A percentile compares a stretch with the other conserved stretches of the same genome.
Conservation (phyloP, 2,329 filamentous ascomycete genomes). For the Teratosphaeria gauchensis region DNA sequence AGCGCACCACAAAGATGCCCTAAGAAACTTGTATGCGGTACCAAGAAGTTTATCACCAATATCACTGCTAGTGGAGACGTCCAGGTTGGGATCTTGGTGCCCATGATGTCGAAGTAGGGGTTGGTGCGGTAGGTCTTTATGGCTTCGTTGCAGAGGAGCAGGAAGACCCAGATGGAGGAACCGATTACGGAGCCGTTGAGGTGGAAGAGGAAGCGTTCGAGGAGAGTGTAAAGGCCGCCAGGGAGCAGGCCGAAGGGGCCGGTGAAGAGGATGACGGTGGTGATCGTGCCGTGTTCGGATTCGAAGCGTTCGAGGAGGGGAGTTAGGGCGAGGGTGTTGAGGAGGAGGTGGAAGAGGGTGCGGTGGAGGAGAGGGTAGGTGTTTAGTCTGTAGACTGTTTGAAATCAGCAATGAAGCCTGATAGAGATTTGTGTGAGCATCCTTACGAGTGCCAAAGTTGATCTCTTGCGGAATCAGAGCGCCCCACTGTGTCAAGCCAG, state of each 20-base stretch:
- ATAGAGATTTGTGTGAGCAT: neutral
- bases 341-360: slow-evolving; percentile 66
- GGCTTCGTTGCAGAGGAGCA: slow-evolving; percentile 74
- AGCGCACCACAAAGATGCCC: slow-evolving; percentile 78
- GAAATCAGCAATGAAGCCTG: slow-evolving; percentile 1
- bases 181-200: slow-evolving; percentile 69
- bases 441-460: slow-evolving; percentile 58
- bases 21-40: slow-evolving; percentile 73
- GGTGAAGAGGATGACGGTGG: slow-evolving; percentile 76
- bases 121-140: slow-evolving; percentile 76
- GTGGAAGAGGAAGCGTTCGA: slow-evolving; percentile 64
- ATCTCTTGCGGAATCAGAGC: slow-evolving; percentile 69
- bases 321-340: slow-evolving; percentile 71
- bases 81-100: slow-evolving; percentile 79
- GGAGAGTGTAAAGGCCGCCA: slow-evolving; percentile 66
- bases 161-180: slow-evolving; percentile 86
- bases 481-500: slow-evolving; percentile 71
- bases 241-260: slow-evolving; percentile 60
- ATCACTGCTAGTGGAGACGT: slow-evolving; percentile 71
- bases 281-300: slow-evolving; percentile 80
- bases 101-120: slow-evolving; percentile 61
- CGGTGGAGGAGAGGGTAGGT: slow-evolving; percentile 83
- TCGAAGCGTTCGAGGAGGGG: slow-evolving; percentile 94
- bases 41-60: slow-evolving; percentile 62
- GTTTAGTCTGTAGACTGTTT: slow-evolving; percentile 78